A percentile compares a stretch with the other conserved stretches of the same genome.
phyloP scores from a whole-genome alignment of 768 basidiomycete genomes.

The Calocera viscosa region DNA sequence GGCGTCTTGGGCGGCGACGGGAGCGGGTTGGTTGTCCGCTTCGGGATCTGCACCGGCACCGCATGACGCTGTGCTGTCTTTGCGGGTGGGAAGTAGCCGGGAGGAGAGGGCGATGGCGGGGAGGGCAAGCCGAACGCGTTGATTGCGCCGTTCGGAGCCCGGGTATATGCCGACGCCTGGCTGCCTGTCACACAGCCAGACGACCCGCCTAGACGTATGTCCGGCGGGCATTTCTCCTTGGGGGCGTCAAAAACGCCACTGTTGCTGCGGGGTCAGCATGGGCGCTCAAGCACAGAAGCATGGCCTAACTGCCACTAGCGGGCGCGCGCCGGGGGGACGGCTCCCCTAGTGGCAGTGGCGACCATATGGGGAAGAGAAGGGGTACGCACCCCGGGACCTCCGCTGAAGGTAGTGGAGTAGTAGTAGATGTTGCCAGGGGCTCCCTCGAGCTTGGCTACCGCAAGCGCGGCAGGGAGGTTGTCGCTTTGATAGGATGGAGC shows the following conservation, averaged over 20 bases:
- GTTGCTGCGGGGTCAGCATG: conserved; percentile 6
- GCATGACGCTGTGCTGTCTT: conserved; percentile 1
- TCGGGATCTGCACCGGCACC: conserved; percentile 20
- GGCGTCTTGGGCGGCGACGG: conserved; percentile 5
- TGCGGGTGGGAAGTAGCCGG: conserved; percentile 7
- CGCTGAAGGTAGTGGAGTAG: conserved; percentile 88
- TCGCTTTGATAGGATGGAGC: conserved; percentile 48
- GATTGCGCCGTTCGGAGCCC: neutral
- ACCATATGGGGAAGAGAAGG: neutral
- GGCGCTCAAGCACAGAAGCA: neutral
- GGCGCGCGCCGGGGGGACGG: neutral
- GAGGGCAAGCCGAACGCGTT: conserved; percentile 5
- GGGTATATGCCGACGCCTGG: conserved; percentile 35
- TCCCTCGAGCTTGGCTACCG: conserved; percentile 75
- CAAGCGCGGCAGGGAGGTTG: conserved; percentile 63
- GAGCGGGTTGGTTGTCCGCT: conserved; percentile 43
- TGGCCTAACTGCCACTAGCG: conserved; percentile 8
- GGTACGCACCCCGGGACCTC: conserved; percentile 68
- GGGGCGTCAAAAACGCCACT: conserved; percentile 97
- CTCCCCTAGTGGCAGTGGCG: neutral
- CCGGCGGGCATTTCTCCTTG: conserved; percentile 84
- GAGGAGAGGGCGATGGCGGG: conserved; percentile 8
- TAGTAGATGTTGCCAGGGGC: conserved; percentile 67
- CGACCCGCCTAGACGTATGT: conserved; percentile 60
- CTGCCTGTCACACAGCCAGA: conserved; percentile 90